A percentile compares a stretch with the other conserved stretches of the same genome.
phyloP scores from a whole-genome alignment of 257 asterid species.

The Nicotiana benthamiana region DNA sequence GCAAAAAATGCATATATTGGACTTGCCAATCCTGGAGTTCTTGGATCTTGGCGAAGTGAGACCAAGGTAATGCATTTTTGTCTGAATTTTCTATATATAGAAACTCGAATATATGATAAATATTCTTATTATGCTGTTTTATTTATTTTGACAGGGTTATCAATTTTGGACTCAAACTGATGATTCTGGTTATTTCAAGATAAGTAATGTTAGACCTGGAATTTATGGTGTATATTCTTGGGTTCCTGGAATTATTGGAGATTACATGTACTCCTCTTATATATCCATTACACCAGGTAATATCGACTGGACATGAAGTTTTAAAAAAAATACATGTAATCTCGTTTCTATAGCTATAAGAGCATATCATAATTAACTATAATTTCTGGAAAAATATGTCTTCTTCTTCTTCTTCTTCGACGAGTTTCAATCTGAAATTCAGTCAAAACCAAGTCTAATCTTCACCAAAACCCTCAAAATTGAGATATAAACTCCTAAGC shows the following conservation, averaged over 20 bases:
- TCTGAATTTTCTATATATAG: neutral
- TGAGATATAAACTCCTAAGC: no score
- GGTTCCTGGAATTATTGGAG: conserved; percentile 64
- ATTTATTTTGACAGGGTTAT: conserved; percentile 37
- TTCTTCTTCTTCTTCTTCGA: no score
- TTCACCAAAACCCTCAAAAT: no score
- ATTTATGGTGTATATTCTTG: conserved; percentile 50
- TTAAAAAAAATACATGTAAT: no score
- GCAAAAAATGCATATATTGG: conserved; percentile 60
- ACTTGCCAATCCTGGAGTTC: conserved; percentile 58
- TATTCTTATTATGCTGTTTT: neutral
- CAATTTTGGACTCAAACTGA: conserved; percentile 65
- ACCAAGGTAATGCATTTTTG: conserved; percentile 29
- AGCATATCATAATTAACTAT: neutral
- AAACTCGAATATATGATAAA: neutral
- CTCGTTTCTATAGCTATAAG: neutral
- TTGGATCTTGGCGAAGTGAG: conserved; percentile 71
- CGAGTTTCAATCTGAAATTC: no score
- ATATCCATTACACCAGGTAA: conserved; percentile 36
- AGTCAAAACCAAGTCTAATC: no score
- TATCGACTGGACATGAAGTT: neutral
- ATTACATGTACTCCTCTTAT: conserved; percentile 26
- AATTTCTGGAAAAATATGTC: no score
- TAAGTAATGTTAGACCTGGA: conserved; percentile 27
- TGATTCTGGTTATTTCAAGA: conserved; percentile 36